These are phyloP conservation scores for Nakazawaea pomicola DNA, from an alignment of 805 yeast genomes.

Conservation along the genomic window DNA sequence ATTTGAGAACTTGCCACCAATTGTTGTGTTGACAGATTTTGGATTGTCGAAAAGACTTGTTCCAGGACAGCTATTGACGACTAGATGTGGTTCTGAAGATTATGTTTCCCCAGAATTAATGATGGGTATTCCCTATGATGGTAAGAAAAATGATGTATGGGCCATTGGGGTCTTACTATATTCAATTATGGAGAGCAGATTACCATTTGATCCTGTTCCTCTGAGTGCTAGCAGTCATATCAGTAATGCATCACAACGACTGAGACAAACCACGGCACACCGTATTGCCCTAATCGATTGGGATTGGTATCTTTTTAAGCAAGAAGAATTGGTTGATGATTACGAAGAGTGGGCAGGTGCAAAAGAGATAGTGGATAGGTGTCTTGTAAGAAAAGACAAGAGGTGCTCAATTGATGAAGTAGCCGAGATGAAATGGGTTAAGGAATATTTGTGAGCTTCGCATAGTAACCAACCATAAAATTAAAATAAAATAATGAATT, in stretches of 20 bases:
- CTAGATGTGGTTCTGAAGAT: conserved; percentile 95
- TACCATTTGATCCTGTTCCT: conserved; percentile 91
- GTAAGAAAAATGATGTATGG: conserved; percentile 91
- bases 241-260: conserved; percentile 36
- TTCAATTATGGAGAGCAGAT: conserved; percentile 73
- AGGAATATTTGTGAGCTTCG: not conserved
- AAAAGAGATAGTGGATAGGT: conserved; percentile 42
- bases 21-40: conserved; percentile 75
- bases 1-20: conserved; percentile 21
- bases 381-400: conserved; percentile 43
- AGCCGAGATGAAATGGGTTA: conserved; percentile 27
- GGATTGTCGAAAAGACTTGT: conserved; percentile 77
- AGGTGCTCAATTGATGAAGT: conserved; percentile 34
- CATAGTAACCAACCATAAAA: not conserved
- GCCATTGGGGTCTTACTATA: conserved; percentile 90
- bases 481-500: too few species aligned
- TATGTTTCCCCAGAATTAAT: conserved; percentile 93
- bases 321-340: conserved; percentile 21
- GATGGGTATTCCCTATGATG: conserved; percentile 89
- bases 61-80: conserved; percentile 59
- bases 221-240: conserved; percentile 29
- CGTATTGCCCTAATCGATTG: conserved; percentile 90
- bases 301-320: conserved; percentile 64
- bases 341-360: conserved; percentile 37
- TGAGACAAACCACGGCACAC: conserved; percentile 66